Evolutionary conservation across 345 rosid species (phyloP).

Genomic region (Hibiscus tridactylites): DNA sequence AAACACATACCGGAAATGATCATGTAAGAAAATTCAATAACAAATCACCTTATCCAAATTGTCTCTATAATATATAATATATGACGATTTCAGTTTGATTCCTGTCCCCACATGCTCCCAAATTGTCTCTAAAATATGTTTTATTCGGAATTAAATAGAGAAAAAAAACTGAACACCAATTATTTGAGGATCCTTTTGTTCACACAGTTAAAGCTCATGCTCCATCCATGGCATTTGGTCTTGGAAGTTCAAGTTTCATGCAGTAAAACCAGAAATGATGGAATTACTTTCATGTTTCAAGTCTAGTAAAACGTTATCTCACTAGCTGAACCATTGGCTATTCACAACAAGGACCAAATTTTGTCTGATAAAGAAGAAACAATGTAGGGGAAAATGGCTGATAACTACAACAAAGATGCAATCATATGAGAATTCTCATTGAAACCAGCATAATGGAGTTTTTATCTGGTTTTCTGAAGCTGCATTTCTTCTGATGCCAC

Average conservation of each 20-base stretch:
- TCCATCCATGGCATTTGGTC: slow-evolving; percentile 4
- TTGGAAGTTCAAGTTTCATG: not conserved
- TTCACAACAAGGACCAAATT: too few species aligned
- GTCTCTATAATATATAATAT: not conserved
- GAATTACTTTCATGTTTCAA: too few species aligned
- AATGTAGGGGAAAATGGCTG: too few species aligned
- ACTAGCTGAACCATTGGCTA: not conserved
- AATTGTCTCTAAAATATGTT: not conserved
- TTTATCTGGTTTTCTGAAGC: not conserved
- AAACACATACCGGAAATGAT: not conserved
- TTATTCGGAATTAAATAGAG: not conserved
- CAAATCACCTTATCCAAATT: not conserved
- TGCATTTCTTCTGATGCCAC: slow-evolving; percentile 2
- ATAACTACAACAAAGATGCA: not conserved
- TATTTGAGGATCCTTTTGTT: not conserved
- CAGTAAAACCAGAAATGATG: not conserved
- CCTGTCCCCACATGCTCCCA: not conserved
- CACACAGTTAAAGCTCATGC: not conserved
- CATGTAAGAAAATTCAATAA: not conserved
- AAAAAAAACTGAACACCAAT: not conserved
- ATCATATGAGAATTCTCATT: not conserved
- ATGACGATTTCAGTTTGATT: not conserved
- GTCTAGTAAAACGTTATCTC: not conserved
- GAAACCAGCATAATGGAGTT: not conserved
- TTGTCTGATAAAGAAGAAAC: not conserved